Evolutionary conservation across 1,284 basidiomycete species (phyloP), one percentile per base, ranked within the genome.

Genomic region (Ustilago curta): DNA sequence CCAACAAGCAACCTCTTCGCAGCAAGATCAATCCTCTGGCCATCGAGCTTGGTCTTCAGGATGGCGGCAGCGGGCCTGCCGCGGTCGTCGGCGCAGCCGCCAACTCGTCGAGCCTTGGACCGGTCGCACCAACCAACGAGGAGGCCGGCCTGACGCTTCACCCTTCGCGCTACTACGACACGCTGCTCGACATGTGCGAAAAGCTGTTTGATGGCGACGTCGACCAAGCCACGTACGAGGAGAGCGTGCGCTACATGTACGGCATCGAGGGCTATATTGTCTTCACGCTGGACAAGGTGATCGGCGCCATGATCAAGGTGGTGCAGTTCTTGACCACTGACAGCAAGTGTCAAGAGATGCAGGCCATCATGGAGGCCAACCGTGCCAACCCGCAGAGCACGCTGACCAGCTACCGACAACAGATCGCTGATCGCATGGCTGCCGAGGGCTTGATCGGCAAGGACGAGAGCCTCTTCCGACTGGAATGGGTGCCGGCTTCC

Each of bases 201-300:
- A 93, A 93, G 87, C 86, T 97, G 52, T 98, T 98, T 82, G 93
- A 95, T 80, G 91, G 90, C 68, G 95, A 98, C 82, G 88, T 98
- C 70, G 96, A 98, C 85, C 92, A 92, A 81, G 87, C 89, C 31
- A 90, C 91, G 19, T 98, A 94, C 82, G 97, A 99, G 85, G 96
- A 99, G 84, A 93, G 94, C 79, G 91, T 97, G 88, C 88, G 97
- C 66, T 94, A 93, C 90, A 95, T 99, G 89, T 98, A 96, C 87
- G 93, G 94, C 35, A 95, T 91, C 75, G 92, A 94, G 88, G 95
- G 94, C 78, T 96, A 93, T 85, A 91, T 91, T 81, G 90, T 93
- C 81, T 97, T 96, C 84, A 97, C 95, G 0, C 87, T 97, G n/a
- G 95, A 97, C 87, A 94, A 96, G 85, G 88, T 96, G 52, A 90